These are phyloP conservation scores for Trichosporon sp. DNA, from an alignment of 1,284 basidiomycete species.

Conservation along the genomic window DNA sequence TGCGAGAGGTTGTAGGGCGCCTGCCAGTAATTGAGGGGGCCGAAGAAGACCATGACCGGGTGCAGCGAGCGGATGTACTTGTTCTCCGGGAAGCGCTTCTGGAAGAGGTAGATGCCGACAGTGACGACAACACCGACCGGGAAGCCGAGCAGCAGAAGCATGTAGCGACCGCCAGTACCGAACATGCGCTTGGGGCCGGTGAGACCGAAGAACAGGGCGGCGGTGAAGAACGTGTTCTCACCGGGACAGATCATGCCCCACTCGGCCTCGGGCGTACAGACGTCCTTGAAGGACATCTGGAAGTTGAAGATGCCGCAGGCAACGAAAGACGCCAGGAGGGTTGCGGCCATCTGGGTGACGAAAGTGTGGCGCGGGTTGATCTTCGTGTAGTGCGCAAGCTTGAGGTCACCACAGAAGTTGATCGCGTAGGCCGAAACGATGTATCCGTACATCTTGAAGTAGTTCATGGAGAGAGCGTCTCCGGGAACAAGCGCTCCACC, in stretches of 20 bases:
- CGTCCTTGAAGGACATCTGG: constrained; percentile 23
- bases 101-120: constrained; percentile 48
- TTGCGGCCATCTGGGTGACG: constrained; percentile 62
- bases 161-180: constrained; percentile 59
- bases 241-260: constrained; percentile 26
- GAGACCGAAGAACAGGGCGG: constrained; percentile 69
- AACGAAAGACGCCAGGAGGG: constrained; percentile 53
- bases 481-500: constrained; percentile 58
- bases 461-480: constrained; percentile 53
- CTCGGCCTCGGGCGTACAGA: constrained; percentile 26
- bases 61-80: constrained; percentile 11
- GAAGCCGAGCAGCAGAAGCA: constrained; percentile 62
- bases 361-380: constrained; percentile 55
- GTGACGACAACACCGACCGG: constrained; percentile 66
- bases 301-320: constrained; percentile 27
- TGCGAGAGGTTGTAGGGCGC: constrained; percentile 17
- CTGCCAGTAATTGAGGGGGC: constrained; percentile 5
- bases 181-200: constrained; percentile 70
- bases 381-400: constrained; percentile 44
- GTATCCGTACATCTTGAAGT: constrained; percentile 52
- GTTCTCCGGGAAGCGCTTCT: constrained; percentile 10
- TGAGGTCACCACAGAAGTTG: constrained; percentile 54
- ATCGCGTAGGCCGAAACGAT: constrained; percentile 7
- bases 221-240: constrained; percentile 18
- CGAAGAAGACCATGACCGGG: constrained; percentile 45